Evolutionary conservation across 2,329 filamentous ascomycete genomes (phyloP).

Genomic region (Botrytis pseudocinerea): DNA sequence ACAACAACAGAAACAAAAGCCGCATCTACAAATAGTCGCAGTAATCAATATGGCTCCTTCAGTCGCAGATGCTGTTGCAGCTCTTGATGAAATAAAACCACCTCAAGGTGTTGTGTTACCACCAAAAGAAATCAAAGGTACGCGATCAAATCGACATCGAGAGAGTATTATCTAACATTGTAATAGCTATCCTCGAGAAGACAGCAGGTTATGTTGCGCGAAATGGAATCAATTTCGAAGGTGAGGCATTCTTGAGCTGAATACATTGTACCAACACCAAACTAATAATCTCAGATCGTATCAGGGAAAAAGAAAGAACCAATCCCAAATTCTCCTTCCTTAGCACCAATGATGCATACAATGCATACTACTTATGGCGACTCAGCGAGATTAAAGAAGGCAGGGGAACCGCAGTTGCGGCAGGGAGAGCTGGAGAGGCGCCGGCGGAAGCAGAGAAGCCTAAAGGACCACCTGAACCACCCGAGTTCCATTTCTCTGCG

Average conservation of each 20-base stretch:
- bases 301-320: slow-evolving; percentile 78
- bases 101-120: slow-evolving; percentile 84
- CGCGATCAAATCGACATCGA: not conserved
- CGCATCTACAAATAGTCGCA: not conserved
- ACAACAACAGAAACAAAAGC: not conserved
- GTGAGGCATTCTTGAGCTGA: slow-evolving; percentile 39
- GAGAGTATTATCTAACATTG: slow-evolving; percentile 42
- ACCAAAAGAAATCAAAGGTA: slow-evolving; percentile 74
- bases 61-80: slow-evolving; percentile 48
- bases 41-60: slow-evolving; percentile 39
- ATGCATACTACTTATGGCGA: slow-evolving; percentile 88
- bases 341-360: slow-evolving; percentile 76
- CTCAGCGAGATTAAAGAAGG: slow-evolving; percentile 82
- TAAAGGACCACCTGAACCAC: slow-evolving; percentile 79
- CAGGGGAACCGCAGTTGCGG: slow-evolving; percentile 74
- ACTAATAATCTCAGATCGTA: slow-evolving; percentile 58
- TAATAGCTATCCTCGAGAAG: slow-evolving; percentile 75
- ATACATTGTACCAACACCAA: not conserved
- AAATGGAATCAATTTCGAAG: slow-evolving; percentile 63
- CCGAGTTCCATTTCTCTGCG: slow-evolving; percentile 89
- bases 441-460: slow-evolving; percentile 63
- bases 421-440: slow-evolving; percentile 69
- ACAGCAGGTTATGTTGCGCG: slow-evolving; percentile 86
- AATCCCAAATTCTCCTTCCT: slow-evolving; percentile 95
- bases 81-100: slow-evolving; percentile 70